Base-by-base conservation (phyloP, 345 rosid genomes). In the Durio zibethinus region DNA sequence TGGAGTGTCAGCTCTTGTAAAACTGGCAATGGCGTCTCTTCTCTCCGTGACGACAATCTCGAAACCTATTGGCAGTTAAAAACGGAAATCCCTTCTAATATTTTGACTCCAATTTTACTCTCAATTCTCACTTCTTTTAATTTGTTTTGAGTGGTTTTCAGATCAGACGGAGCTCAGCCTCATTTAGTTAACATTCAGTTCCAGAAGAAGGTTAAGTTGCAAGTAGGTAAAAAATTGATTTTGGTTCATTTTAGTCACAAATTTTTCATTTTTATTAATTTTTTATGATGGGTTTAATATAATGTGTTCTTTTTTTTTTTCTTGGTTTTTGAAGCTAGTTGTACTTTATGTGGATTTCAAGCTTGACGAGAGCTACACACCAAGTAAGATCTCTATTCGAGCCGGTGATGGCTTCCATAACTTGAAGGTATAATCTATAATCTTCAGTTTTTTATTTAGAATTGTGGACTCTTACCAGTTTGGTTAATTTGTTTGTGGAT, bases 161-260 rank as follows among this genome's bases (percentile, higher is more conserved):
- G 99, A 87, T 97, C 98, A 72, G 99, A 97, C 78, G 99, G 99
- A 7, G 90, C 93, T n/a, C 98, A 97, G 84, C 99, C 98, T 23
- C 98, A 97, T 86, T 48, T 94, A 80, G 89, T 97, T 78, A 97
- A 97, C 85, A 89, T 94, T 85, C 98, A 92, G 73, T 97, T 97
- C 79, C 98, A 94, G 89, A 94, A 91, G 91, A 94, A 97, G 85
- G 97, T 92, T 72, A 91, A 89, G 82, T 86, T 97, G 71, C 98
- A 90, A 84, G 99, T 94, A 76, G 2, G 72, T 33, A 11, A n/a
- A 38, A 33, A 31, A 31, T 75, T 48, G 23, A 15, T 36, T 35
- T 35, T 40, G 12, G 4, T 56, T 23, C 21, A 20, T 64, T 7
- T 36, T 18, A 38, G 29, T 56, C 10, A 8, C 47, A 27, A 25